Base-by-base conservation (phyloP, 768 basidiomycete genomes). In the Xerocomus potaroensis region DNA sequence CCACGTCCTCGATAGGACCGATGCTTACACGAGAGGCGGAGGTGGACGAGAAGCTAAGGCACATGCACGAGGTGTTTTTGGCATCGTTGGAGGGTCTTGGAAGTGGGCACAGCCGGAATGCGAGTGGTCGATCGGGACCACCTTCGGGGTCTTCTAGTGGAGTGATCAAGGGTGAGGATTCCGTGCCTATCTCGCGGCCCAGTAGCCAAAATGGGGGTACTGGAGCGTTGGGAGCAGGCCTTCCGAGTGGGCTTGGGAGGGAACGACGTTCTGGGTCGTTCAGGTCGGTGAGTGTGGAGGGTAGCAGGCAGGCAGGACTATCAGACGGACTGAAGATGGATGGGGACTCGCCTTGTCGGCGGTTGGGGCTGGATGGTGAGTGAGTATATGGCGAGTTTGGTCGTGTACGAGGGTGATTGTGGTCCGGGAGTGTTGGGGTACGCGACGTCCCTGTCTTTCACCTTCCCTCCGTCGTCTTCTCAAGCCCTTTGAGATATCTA, bases 1-100 rank as follows among this genome's bases (percentile, higher is more conserved):
- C 55, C 33, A 58, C 50, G 43, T 61, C 50, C 35, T 60, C 52
- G 43, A 63, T 63, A 21, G 78, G 76, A 8, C 73, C 79, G 15
- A 76, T 86, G 74, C 66, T 85, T 26, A 83, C 83, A n/a, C 79
- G 72, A 24, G 79, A 76, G 52, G 71, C 73, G 4, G 86, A 81
- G 46, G 79, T 89, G 3, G 83, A 85, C 43, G 81, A 80, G 62
- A 69, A 76, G 50, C 60, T 89, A 43, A 68, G 67, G 38, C 71
- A 72, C 64, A 84, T 88, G 86, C 79, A 85, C 47, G 82, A 81
- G 53, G 69, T 72, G 33, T 89, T 89, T 62, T 51, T 79, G 56
- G 76, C 74, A 45, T 84, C 80, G 39, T 65, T 89, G 26, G 78
- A 81, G 47, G 81, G 81, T 15, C 67, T 87, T 2, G 76, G 74